Evolutionary conservation across 805 yeast species (phyloP), one percentile per base, ranked within the genome.

Genomic region (Lipomyces japonicus): DNA sequence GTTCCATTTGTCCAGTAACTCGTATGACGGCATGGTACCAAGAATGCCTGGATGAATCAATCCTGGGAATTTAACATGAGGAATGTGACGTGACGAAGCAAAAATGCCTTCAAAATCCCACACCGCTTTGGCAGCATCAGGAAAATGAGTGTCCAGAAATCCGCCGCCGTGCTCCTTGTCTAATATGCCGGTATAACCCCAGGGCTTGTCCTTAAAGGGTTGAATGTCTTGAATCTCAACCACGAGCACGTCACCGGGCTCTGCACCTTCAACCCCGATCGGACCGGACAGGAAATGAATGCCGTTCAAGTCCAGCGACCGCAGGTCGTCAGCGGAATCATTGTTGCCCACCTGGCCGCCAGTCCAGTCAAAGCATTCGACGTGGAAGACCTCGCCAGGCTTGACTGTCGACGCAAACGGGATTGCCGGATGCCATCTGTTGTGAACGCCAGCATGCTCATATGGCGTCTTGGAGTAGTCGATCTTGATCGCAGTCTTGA

Each of bases 311-410:
- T 75, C 78, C 42, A 71, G 74, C 50, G 71, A 53, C 47, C 66
- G 69, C 51, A 75, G 65, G 57, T 75, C 80, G 58, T 75, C 77
- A 19, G 79, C 79, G 32, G 65, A 60, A 50, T 75, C 79, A 58
- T 68, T 67, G 61, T 75, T 75, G 6, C 64, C 64, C 42, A 75
- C 67, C 59, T 75, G 79, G 46, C 76, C 76, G n/a, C 79, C 79
- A 10, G 79, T 75, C 80, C 80, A 75, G 54, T 75, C 79, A 40
- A 75, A 67, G 55, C 80, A 75, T 52, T 75, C 78, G 35, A 75
- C 65, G 50, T 73, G 75, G 58, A 72, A 72, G 6, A 75, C 64
- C 50, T 71, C 73, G n/a, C 71, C 71, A 25, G 67, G 77, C 44
- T 65, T 55, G 42, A 75, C 70, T 3, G 66, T 66, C 25, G 44